Percentiles rank a stretch among this genome's conserved stretches.
These are phyloP conservation scores for Stephania cephalantha DNA, from an alignment of 164 flowering plant genomes.

Conservation along the genomic window DNA sequence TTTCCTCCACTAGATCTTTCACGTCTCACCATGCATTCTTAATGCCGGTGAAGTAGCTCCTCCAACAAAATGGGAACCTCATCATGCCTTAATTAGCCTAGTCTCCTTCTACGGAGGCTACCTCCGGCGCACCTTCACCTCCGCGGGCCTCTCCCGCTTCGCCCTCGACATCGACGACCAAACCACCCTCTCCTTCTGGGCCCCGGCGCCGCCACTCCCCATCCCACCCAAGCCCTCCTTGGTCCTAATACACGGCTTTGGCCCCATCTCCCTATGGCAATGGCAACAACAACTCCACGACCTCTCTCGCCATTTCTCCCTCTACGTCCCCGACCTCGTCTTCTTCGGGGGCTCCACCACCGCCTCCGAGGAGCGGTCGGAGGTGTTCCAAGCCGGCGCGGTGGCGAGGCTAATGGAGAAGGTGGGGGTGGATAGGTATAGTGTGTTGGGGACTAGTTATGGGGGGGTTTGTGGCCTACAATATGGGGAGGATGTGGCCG, in stretches of 20 bases:
- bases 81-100: constrained; percentile 50
- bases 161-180: constrained; percentile 29
- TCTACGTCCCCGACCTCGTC: constrained; percentile 73
- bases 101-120: constrained; percentile 30
- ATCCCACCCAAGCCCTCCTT: constrained; percentile 5
- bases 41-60: no score
- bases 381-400: constrained; percentile 57
- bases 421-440: constrained; percentile 32
- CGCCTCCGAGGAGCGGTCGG: constrained; percentile 38
- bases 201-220: constrained; percentile 18
- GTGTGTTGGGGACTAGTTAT: constrained; percentile 26
- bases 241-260: constrained; percentile 60
- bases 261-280: constrained; percentile 47
- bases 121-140: constrained; percentile 41
- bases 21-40: no score
- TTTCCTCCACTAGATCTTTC: no score
- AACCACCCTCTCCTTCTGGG: constrained; percentile 59
- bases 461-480: constrained; percentile 57
- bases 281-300: constrained; percentile 46
- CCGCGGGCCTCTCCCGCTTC: constrained; percentile 28
- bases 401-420: constrained; percentile 43
- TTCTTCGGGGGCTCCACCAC: constrained; percentile 70
- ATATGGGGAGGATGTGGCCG: constrained; percentile 49
- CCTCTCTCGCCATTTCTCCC: constrained; percentile 35
- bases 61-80: constrained; percentile 16